Conservation (phyloP, 2,329 filamentous ascomycete genomes). For the Sarocladiaceae sp. region DNA sequence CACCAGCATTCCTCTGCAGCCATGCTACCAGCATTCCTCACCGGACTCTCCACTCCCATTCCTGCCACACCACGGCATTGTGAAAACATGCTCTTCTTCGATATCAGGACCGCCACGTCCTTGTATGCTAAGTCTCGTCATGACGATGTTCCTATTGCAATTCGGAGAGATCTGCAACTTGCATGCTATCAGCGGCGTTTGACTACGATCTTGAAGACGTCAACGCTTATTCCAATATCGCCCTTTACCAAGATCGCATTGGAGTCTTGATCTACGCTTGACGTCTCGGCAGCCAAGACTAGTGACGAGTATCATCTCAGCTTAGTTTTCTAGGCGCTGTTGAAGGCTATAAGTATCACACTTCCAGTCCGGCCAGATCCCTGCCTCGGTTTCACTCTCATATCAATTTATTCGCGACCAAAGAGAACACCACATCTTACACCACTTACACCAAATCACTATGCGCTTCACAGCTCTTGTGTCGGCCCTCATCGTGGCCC, state of each 20-base stretch:
- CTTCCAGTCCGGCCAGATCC: background rate
- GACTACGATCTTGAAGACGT: background rate
- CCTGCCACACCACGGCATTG: slow-evolving; percentile 6
- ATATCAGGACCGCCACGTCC: background rate
- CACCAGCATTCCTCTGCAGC: background rate
- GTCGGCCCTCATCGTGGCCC: background rate
- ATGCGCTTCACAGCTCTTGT: slow-evolving; percentile 1
- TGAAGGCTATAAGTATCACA: background rate
- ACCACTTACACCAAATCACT: background rate
- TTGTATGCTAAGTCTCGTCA: background rate
- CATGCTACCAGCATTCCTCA: slow-evolving; percentile 6
- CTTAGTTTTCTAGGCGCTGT: background rate
- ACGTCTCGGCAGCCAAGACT: background rate
- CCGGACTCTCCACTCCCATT: background rate
- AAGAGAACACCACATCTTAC: too few relatives aligned
- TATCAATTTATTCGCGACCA: too few relatives aligned
- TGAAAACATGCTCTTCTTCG: background rate
- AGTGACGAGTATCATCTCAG: background rate
- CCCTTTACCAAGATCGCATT: background rate
- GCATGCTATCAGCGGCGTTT: slow-evolving; percentile 8
- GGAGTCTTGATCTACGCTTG: background rate
- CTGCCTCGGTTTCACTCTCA: too few relatives aligned
- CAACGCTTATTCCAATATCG: background rate
- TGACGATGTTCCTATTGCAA: background rate
- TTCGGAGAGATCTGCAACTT: background rate